Evolutionary conservation across 2,329 filamentous ascomycete species (phyloP).

Genomic region (Colletotrichum sp.): DNA sequence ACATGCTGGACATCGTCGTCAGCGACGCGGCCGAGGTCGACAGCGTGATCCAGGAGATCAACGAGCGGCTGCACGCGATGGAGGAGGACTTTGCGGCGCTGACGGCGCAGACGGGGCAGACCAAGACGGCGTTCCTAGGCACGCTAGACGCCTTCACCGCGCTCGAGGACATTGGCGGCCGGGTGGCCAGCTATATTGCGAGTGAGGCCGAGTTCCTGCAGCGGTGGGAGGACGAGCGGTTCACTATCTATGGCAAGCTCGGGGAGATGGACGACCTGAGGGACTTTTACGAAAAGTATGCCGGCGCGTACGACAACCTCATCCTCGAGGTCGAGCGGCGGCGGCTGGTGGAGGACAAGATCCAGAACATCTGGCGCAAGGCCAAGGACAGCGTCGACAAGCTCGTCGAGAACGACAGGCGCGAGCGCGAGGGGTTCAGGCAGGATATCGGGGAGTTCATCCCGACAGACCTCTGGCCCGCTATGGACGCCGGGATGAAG

Average conservation of each 20-base stretch:
- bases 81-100: conserved; percentile 71
- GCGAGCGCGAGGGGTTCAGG: conserved; percentile 77
- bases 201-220: conserved; percentile 67
- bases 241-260: conserved; percentile 70
- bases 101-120: conserved; percentile 62
- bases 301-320: conserved; percentile 81
- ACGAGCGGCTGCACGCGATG: conserved; percentile 77
- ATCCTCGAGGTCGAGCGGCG: conserved; percentile 84
- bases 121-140: conserved; percentile 58
- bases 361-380: conserved; percentile 76
- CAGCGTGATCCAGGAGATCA: conserved; percentile 72
- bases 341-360: conserved; percentile 72
- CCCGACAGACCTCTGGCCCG: conserved; percentile 86
- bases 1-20: conserved; percentile 82
- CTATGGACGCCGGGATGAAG: conserved; percentile 65
- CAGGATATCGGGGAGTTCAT: conserved; percentile 84
- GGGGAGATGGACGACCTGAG: conserved; percentile 78
- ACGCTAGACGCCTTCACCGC: conserved; percentile 67
- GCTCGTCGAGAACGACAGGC: conserved; percentile 74
- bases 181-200: conserved; percentile 68
- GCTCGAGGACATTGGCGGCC: conserved; percentile 69
- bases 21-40: conserved; percentile 72
- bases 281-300: conserved; percentile 87
- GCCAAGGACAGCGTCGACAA: conserved; percentile 78
- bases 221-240: conserved; percentile 77